Evolutionary conservation across 768 basidiomycete species (phyloP).

Genomic region (Amylocystis lapponica): DNA sequence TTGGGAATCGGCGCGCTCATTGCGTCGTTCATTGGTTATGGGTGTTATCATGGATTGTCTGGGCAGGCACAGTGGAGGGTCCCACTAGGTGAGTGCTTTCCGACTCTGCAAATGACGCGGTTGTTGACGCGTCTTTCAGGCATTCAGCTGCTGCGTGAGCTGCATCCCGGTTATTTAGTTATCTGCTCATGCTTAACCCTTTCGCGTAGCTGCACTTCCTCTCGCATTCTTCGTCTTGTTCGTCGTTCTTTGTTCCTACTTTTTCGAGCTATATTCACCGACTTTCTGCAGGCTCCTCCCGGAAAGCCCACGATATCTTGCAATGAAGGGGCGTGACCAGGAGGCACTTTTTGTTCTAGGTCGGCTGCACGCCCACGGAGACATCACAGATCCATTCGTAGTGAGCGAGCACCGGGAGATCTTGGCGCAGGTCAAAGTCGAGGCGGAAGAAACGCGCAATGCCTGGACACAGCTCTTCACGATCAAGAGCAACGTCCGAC

Average conservation of each 20-base stretch:
- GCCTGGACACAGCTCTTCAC: constrained; percentile 36
- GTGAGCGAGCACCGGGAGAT: constrained; percentile 22
- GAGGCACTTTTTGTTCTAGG: constrained; percentile 40
- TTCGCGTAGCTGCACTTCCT: constrained; percentile 13
- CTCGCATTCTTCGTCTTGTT: constrained; percentile 39
- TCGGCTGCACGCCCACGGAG: constrained; percentile 46
- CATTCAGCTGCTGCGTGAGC: constrained; percentile 18
- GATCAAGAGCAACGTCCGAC: constrained; percentile 39
- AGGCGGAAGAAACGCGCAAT: constrained; percentile 14
- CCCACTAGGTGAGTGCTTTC: constrained; percentile 31
- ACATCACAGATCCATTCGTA: constrained; percentile 43
- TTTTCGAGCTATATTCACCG: not conserved
- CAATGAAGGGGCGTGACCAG: constrained; percentile 43
- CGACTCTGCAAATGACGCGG: not conserved
- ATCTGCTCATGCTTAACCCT: not conserved
- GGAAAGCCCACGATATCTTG: constrained; percentile 45
- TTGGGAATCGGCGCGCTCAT: constrained; percentile 40
- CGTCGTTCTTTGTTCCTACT: not conserved
- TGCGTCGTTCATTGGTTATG: constrained; percentile 35
- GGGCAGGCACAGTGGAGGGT: constrained; percentile 44
- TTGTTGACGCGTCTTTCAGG: constrained; percentile 3
- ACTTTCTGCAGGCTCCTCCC: constrained; percentile 11
- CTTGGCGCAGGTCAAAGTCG: constrained; percentile 14
- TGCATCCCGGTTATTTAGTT: not conserved
- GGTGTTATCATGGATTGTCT: constrained; percentile 14